Evolutionary conservation across 352 stramenopile genomes (phyloP), one percentile per base, ranked within the genome.

Genomic region (Phytophthora nicotianae): DNA sequence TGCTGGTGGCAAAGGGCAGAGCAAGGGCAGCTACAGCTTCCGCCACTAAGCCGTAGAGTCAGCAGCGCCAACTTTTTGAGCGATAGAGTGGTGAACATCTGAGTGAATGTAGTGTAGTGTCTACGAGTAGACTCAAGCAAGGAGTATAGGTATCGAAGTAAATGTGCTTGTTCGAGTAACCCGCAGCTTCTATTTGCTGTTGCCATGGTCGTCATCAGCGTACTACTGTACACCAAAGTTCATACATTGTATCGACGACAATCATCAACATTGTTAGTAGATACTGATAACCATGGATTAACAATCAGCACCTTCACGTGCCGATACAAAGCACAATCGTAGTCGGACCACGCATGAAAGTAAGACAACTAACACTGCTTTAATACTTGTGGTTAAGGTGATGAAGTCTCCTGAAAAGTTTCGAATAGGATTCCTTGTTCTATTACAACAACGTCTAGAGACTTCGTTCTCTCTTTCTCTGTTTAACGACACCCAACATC

Each of bases 401-500:
- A 29, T 24, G 27, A 60, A 60, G 52, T 27, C 52, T n/a, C 4
- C 35, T 35, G 40, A 43, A 23, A 13, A 13, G 9, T 52, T 17
- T 56, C 17, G 40, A 43, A 60, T 35, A 46, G 19, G 19, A 52
- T 64, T 40, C 23, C 24, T 61, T 46, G 42, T 60, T 51, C 32
- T 52, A 67, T 56, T 67, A 67, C 59, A 47, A 61, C 58, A 66
- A 55, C 27, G 57, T 47, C 41, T 56, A 60, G 43, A 61, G 24
- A 62, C 40, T 67, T 56, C 45, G 24, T 47, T 50, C 24, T 69
- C 41, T 69, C 38, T 56, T 32, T 69, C 27, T 62, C 23, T 61
- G 2, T 62, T 43, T 2, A 20, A 70, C 41, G 33, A 56, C 55
- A 61, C 47, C 32, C 48, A 65, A 65, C 62, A 65, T 49, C 19